These are phyloP conservation scores for Starmerella powellii DNA, from an alignment of 805 yeast species.

Conservation along the genomic window DNA sequence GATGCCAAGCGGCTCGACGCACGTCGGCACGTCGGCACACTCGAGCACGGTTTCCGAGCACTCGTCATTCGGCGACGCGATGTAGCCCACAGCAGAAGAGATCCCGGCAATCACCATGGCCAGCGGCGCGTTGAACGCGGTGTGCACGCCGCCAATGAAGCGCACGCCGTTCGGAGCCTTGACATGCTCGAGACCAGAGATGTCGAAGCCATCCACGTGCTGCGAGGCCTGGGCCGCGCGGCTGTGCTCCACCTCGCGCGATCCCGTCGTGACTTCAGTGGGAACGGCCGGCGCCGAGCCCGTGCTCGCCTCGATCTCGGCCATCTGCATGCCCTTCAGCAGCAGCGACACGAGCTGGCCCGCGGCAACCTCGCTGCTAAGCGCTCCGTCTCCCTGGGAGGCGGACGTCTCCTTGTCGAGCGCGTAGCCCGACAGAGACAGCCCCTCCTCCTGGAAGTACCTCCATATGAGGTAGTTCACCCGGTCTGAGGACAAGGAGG, in stretches of 20 bases:
- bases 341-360: conserved; percentile 73
- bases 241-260: too few relatives aligned
- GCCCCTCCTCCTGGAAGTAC: conserved; percentile 63
- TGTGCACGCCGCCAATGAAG: too few relatives aligned
- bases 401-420: conserved; percentile 63
- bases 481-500: conserved; percentile 53
- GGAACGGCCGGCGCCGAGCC: conserved; percentile 31
- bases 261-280: neutral
- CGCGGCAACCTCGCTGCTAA: conserved; percentile 46
- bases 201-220: too few relatives aligned
- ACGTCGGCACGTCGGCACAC: conserved; percentile 5
- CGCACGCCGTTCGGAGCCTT: too few relatives aligned
- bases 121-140: too few relatives aligned
- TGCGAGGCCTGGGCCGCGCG: too few relatives aligned
- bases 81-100: neutral
- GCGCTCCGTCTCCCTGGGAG: conserved; percentile 40
- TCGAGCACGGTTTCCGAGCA: neutral
- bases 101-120: neutral
- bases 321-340: conserved; percentile 72
- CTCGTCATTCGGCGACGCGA: neutral
- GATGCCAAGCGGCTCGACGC: conserved; percentile 3
- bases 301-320: conserved; percentile 44
- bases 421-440: conserved; percentile 67
- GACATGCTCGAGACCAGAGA: too few relatives aligned
- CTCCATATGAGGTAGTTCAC: conserved; percentile 88